Evolutionary conservation across 116 monocot genomes (phyloP).

Genomic region (Papilionanthe hybrid): DNA sequence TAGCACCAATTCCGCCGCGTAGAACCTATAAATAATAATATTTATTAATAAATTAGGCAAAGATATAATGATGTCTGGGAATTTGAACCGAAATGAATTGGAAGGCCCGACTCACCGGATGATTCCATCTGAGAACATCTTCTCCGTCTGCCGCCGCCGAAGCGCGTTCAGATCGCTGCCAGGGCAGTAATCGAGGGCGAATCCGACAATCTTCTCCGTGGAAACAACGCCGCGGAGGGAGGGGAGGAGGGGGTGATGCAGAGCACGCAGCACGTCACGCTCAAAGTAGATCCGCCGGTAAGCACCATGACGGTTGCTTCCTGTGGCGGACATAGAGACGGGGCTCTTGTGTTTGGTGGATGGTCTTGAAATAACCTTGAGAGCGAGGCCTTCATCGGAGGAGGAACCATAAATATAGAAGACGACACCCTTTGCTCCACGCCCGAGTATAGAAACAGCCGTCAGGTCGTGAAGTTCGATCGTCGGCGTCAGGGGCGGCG

Average conservation of each 20-base stretch:
- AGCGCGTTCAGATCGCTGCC: slow-evolving; percentile 67
- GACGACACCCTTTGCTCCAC: slow-evolving; percentile 92
- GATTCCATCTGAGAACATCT: slow-evolving; percentile 81
- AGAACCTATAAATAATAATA: slow-evolving; percentile 46
- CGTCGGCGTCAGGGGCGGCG: background rate
- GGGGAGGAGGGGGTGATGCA: slow-evolving; percentile 72
- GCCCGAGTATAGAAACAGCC: slow-evolving; percentile 66
- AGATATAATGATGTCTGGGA: background rate
- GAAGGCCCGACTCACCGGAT: slow-evolving; percentile 29
- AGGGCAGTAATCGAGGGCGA: slow-evolving; percentile 63
- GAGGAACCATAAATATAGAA: slow-evolving; percentile 38
- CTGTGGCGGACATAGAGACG: background rate
- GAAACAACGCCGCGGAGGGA: slow-evolving; percentile 63
- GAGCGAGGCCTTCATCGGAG: slow-evolving; percentile 30
- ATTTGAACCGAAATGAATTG: background rate
- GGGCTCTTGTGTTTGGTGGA: slow-evolving; percentile 22
- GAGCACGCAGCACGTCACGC: slow-evolving; percentile 50
- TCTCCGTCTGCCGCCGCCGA: slow-evolving; percentile 61
- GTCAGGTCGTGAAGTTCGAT: slow-evolving; percentile 41
- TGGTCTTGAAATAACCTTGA: slow-evolving; percentile 61
- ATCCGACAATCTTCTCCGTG: slow-evolving; percentile 72
- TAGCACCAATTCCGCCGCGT: slow-evolving; percentile 86
- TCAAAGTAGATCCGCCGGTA: slow-evolving; percentile 80
- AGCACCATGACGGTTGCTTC: background rate
- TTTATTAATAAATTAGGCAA: background rate